Evolutionary conservation across 73 alveolate genomes (phyloP), one percentile per base, ranked within the genome.

Genomic region (Paramecium sonneborni): DNA sequence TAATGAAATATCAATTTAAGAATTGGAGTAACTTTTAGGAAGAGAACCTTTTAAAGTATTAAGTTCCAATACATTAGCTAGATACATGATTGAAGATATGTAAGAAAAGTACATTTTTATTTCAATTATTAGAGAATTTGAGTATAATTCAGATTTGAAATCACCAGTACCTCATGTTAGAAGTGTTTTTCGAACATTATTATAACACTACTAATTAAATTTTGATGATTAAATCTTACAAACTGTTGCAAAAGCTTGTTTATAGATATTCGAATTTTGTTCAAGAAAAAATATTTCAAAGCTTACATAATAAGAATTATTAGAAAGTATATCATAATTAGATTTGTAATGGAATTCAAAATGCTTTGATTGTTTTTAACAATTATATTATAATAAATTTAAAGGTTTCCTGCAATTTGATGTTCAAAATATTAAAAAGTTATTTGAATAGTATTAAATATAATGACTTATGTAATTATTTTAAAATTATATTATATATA

Each of bases 11-110:
- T 55, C 70, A 20, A 55, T 55, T 11, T 20, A 55, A 24, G 76
- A 57, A 18, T 57, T 57, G 39, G 76, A 57, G 38, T 24, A 57
- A 24, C 8, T 62, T 7, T 26, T 62, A 26, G 20, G 48, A 10
- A 26, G 46, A 62, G 84, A 62, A 10, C 84, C 84, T 23, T 62
- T 62, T 62, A 62, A 62, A 62, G 84, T 62, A 62, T 62, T 62
- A 62, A 62, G 84, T 62, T 30, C 48, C 38, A 62, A 62, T 26
- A 62, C 39, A 28, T 32, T 62, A 30, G 39, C 84, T 12, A 62
- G 84, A 24, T 62, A 62, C 10, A 62, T 62, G 84, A n/a, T 62
- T 7, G 84, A 62, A 26, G 84, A 62, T 30, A 12, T 30, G 7
- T 62, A 62, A 62, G 84, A 62, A 14, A 62, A 62, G 84, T 62